Evolutionary conservation across 306 rosid species (phyloP), one percentile per base, ranked within the genome.

Genomic region (Citrullus colocynthis): DNA sequence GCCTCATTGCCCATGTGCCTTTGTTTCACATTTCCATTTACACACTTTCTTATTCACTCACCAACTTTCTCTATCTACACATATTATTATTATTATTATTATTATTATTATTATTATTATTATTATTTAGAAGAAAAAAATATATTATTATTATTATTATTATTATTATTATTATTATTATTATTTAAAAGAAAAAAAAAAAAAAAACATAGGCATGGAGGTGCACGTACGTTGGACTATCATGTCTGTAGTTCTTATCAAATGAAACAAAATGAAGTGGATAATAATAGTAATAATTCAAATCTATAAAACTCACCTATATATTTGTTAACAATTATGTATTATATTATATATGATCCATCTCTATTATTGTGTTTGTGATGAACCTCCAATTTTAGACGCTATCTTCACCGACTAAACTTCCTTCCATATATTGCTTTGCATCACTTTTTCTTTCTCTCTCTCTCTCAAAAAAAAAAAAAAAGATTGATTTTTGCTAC

Each of bases 181-280:
- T 24, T 24, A 24, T 24, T 24, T 24, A 24, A 24, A 24, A 10
- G 0, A 51, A 20, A 4, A 44, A 1, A 45, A 13, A 13, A 21
- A 70, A 0, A 70, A 28, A 44, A 49, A 10, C 76, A 71, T 14
- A 48, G 58, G 76, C 76, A 71, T 48, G 76, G 76, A 71, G 57
- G 76, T 71, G 76, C 76, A 71, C 76, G 76, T 71, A 71, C 58
- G 58, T 21, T 71, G 58, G 58, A 71, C 58, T 44, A 71, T 71
- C 58, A 71, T 71, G 76, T 71, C 76, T 71, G 21, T 48, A 12
- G 54, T 71, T 45, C 6, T 24, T 48, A 17, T 2, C 76, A 71
- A 71, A 71, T 71, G 76, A 71, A 71, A 71, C 76, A 71, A 71
- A 48, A 13, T 71, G 41, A 21, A 48, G 5, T 7, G 15, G 13